Conservation (phyloP, 208 protist genomes). For the Crithidia mellificae region DNA sequence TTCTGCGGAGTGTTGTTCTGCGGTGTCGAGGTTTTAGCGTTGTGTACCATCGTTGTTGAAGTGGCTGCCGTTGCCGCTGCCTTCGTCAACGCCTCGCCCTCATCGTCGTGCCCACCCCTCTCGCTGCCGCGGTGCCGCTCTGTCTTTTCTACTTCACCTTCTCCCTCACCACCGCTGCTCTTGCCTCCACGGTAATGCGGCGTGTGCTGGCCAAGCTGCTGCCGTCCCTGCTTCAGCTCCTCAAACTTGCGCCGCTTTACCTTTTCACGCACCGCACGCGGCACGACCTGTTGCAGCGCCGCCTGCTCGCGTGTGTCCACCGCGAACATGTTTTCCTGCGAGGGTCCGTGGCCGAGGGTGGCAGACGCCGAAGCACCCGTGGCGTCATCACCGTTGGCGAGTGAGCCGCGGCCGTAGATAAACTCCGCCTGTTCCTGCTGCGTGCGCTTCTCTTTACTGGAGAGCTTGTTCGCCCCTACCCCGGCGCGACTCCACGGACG, state of each 20-base stretch:
- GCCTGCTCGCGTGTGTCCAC: conserved; percentile 41
- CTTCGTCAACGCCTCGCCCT: neutral
- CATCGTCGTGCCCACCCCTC: neutral
- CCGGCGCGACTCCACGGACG: conserved; percentile 74
- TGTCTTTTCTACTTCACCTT: neutral
- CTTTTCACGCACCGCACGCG: conserved; percentile 41
- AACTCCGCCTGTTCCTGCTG: conserved; percentile 67
- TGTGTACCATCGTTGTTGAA: no score
- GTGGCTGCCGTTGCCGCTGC: neutral
- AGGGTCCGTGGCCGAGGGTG: neutral
- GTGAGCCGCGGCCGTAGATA: conserved; percentile 51
- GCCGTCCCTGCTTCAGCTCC: conserved; percentile 13
- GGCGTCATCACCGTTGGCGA: conserved; percentile 20
- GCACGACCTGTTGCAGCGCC: conserved; percentile 56
- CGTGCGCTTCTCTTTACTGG: conserved; percentile 49
- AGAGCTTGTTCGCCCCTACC: conserved; percentile 52
- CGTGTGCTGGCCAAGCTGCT: conserved; percentile 14
- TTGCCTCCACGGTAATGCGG: neutral
- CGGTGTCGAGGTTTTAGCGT: no score
- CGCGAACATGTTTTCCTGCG: conserved; percentile 34
- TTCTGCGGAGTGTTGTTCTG: neutral
- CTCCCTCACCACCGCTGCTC: neutral
- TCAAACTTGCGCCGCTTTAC: conserved; percentile 24
- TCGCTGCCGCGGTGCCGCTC: neutral
- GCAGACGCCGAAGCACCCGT: neutral